These are phyloP conservation scores for Punctularia strigosozonata DNA, from an alignment of 768 basidiomycete genomes.

Conservation along the genomic window DNA sequence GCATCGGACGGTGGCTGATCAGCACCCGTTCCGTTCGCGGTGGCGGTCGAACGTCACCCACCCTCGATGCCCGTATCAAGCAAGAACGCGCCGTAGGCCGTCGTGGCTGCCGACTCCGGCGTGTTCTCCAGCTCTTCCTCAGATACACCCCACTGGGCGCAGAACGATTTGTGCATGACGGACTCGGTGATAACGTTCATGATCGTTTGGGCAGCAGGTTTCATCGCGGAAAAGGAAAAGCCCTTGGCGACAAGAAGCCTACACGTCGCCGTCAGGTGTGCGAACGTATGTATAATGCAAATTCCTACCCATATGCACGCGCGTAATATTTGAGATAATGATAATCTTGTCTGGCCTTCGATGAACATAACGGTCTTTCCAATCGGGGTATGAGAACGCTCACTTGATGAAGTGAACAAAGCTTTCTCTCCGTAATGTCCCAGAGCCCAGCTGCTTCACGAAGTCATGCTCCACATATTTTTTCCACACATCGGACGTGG, in stretches of 20 bases:
- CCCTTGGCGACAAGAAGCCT: constrained; percentile 77
- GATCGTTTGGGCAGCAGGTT: constrained; percentile 51
- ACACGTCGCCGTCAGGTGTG: background rate
- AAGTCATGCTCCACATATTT: constrained; percentile 79
- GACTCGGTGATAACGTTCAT: constrained; percentile 57
- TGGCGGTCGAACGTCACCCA: constrained; percentile 11
- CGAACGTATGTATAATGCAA: background rate
- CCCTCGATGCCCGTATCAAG: constrained; percentile 69
- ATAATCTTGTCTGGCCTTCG: constrained; percentile 58
- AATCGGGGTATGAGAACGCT: constrained; percentile 9
- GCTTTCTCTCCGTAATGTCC: constrained; percentile 47
- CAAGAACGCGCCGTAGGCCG: constrained; percentile 81
- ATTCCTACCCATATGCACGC: constrained; percentile 57
- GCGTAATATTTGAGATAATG: constrained; percentile 76
- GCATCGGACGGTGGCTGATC: no score
- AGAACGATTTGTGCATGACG: constrained; percentile 58
- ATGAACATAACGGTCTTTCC: background rate
- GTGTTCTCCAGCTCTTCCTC: constrained; percentile 47
- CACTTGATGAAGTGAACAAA: constrained; percentile 85
- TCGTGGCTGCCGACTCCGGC: constrained; percentile 58
- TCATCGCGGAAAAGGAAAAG: constrained; percentile 47
- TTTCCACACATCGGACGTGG: constrained; percentile 48
- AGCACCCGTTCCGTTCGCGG: background rate
- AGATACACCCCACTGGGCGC: constrained; percentile 57
- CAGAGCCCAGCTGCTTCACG: constrained; percentile 61